Conservation (phyloP, 371 early-diverging fungal species). For the Mortierella sp. region DNA sequence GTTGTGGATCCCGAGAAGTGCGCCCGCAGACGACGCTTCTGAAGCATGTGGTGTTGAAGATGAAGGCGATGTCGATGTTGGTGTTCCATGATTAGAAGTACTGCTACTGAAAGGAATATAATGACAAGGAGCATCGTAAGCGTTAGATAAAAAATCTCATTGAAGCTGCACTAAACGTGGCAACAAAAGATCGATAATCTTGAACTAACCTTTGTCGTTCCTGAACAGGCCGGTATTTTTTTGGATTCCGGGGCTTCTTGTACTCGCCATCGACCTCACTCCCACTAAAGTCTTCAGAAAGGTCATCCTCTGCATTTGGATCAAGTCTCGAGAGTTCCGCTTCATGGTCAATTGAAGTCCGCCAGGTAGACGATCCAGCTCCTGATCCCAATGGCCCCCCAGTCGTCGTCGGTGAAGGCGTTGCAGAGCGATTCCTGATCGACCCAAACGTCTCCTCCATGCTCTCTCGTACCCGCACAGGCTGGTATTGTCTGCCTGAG, state of each 20-base stretch:
- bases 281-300: background rate
- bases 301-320: constrained; percentile 24
- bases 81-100: constrained; percentile 3
- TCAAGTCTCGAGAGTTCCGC: background rate
- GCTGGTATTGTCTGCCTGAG: constrained; percentile 27
- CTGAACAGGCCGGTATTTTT: background rate
- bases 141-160: no score
- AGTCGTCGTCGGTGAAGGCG: constrained; percentile 21
- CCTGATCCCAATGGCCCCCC: constrained; percentile 1
- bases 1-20: constrained; percentile 94
- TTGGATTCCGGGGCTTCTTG: background rate
- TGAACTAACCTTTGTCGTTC: constrained; percentile 28
- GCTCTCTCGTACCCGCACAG: constrained; percentile 26
- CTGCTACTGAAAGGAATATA: background rate
- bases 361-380: constrained; percentile 4
- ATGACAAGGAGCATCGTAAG: background rate
- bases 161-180: no score
- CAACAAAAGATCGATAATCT: no score
- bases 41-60: background rate
- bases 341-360: background rate
- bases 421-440: constrained; percentile 15
- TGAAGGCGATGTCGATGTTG: background rate
- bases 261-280: background rate
- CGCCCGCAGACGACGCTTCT: constrained; percentile 74
- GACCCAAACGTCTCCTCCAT: constrained; percentile 28